Evolutionary conservation across 2,329 filamentous ascomycete genomes (phyloP), one percentile per base, ranked within the genome.

Genomic region (Xylariales sp.): DNA sequence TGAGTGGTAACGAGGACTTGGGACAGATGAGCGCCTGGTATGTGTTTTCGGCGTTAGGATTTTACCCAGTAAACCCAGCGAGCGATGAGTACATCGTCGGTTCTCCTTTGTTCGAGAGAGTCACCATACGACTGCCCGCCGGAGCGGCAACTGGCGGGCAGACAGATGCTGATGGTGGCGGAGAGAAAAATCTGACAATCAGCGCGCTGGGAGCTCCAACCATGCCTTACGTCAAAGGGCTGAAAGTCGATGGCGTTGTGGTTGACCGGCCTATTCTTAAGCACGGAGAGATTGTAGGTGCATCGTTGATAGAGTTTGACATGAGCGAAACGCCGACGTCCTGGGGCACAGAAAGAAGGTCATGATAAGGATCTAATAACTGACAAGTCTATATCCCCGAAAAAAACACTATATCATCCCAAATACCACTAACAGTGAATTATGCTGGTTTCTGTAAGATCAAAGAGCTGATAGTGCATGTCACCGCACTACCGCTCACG

Each of bases 21-120:
- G 69, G 69, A 2, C 69, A 73, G 55, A 73, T 71, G 68, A 71
- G 67, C 44, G 66, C 68, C 0, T 73, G 68, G 68, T 71, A 70
- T 39, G 53, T 71, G 4, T 69, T 72, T 41, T 69, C 66, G 1
- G 65, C 68, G 4, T 48, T 72, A 8, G 69, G 68, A 0, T 71
- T 73, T 49, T 72, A 71, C 45, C 69, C 69, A 0, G 57, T 71
- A 28, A 67, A 71, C 42, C 60, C 69, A 0, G 66, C 67, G 1
- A 56, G 60, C 5, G 65, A 69, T 27, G 63, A 70, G 44, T 73
- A 73, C 48, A 52, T 71, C 4, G 55, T 71, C 11, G 68, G 66
- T 0, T 56, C 65, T 5, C 69, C 69, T 0, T 68, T 71, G 40
- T 72, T 72, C 39, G 68, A 71, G 51, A 61, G 61, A 40, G 59